A percentile compares a stretch with the other conserved stretches of the same genome.
Evolutionary conservation across 495 filamentous ascomycete genomes (phyloP).

Genomic region (Trichocladium uniseriatum): DNA sequence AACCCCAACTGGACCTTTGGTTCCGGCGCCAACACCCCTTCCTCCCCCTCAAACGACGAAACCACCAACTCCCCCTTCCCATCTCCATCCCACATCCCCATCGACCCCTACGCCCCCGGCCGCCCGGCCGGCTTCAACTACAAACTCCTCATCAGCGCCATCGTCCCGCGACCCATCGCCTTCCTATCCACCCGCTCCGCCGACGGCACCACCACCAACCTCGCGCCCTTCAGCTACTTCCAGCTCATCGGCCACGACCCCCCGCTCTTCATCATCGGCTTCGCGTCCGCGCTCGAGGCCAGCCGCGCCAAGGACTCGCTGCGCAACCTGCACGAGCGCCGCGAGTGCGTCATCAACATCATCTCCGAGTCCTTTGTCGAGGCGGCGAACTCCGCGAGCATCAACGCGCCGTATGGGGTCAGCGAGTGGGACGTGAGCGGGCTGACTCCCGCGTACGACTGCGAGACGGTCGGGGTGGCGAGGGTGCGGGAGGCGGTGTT

Average conservation of each 20-base stretch:
- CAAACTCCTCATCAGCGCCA: constrained; percentile 80
- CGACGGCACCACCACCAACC: constrained; percentile 47
- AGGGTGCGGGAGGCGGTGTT: constrained; percentile 77
- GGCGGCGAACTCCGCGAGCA: constrained; percentile 69
- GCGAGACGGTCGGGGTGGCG: constrained; percentile 55
- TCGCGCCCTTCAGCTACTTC: constrained; percentile 83
- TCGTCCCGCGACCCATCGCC: constrained; percentile 71
- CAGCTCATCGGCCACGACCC: constrained; percentile 81
- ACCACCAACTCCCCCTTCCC: too few species aligned
- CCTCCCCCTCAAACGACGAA: constrained; percentile 41
- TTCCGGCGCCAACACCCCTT: constrained; percentile 52
- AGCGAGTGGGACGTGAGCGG: constrained; percentile 78
- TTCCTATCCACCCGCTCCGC: constrained; percentile 43
- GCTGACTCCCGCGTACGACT: constrained; percentile 56
- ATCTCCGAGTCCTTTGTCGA: constrained; percentile 78
- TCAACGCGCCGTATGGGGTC: constrained; percentile 70
- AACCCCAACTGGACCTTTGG: constrained; percentile 70
- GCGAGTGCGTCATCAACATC: constrained; percentile 81
- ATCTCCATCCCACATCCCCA: constrained; percentile 73
- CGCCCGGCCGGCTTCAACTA: constrained; percentile 69
- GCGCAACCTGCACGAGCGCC: constrained; percentile 57
- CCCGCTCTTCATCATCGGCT: constrained; percentile 77
- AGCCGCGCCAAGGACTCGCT: constrained; percentile 63
- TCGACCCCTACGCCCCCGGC: constrained; percentile 70
- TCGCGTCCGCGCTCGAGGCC: constrained; percentile 43